A percentile compares a stretch with the other conserved stretches of the same genome.
These are phyloP conservation scores for Neurospora tetraspora DNA, from an alignment of 495 filamentous ascomycete species.

Conservation along the genomic window DNA sequence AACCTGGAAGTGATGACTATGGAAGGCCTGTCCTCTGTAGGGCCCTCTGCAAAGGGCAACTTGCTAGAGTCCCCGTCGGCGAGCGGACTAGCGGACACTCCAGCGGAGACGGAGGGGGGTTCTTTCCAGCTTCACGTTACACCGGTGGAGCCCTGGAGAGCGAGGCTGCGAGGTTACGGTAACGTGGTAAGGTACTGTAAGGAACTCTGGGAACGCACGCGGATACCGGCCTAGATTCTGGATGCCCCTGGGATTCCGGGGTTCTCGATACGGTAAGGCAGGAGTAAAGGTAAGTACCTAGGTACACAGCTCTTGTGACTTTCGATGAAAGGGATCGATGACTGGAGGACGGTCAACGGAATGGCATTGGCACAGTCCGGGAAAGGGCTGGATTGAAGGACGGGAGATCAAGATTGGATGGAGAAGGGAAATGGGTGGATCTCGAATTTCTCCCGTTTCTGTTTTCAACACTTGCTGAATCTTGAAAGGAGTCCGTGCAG, in stretches of 20 bases:
- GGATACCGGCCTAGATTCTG: neutral
- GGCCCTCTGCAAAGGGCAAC: neutral
- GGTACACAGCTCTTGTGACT: neutral
- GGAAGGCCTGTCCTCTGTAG: neutral
- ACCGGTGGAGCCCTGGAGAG: neutral
- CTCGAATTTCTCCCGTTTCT: constrained; percentile 17
- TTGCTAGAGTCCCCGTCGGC: neutral
- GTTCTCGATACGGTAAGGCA: neutral
- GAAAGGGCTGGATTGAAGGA: constrained; percentile 15
- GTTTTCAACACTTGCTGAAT: neutral
- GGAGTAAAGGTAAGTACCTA: neutral
- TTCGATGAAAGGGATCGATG: neutral
- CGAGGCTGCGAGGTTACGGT: neutral
- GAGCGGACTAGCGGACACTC: neutral
- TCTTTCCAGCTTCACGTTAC: neutral
- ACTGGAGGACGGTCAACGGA: neutral
- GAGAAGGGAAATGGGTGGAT: constrained; percentile 12
- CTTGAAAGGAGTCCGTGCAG: neutral
- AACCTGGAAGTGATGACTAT: neutral
- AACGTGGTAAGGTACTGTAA: neutral
- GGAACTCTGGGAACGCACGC: neutral
- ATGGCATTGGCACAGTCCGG: neutral
- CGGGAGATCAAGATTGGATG: constrained; percentile 22
- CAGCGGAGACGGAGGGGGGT: neutral
- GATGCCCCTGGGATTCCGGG: neutral